Evolutionary conservation across 495 filamentous ascomycete species (phyloP).

Genomic region (Tuber borchii): DNA sequence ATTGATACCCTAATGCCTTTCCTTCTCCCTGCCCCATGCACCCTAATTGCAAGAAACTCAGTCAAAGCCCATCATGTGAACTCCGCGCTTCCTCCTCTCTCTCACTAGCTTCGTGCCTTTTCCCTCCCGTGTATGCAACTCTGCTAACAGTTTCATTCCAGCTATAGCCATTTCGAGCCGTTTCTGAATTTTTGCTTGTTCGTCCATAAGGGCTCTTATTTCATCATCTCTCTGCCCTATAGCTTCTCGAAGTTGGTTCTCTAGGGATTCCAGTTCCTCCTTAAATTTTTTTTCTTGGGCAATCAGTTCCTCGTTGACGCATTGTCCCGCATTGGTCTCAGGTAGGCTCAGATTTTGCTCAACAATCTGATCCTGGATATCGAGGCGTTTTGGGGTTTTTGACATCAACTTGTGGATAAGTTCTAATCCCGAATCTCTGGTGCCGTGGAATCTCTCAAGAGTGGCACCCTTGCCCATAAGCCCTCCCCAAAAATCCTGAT

Average conservation of each 20-base stretch:
- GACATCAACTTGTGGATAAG: conserved; percentile 32
- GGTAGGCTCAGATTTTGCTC: no score
- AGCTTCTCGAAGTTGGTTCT: conserved; percentile 27
- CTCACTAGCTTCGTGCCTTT: no score
- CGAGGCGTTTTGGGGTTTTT: conserved; percentile 27
- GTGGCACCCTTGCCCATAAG: conserved; percentile 40
- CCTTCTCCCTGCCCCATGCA: no score
- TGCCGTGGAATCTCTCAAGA: conserved; percentile 35
- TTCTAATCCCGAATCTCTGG: conserved; percentile 39
- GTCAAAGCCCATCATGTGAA: no score
- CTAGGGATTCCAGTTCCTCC: conserved; percentile 14
- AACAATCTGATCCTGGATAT: conserved; percentile 41
- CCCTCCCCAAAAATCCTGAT: conserved; percentile 44
- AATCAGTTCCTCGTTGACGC: conserved; percentile 39
- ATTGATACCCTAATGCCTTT: no score
- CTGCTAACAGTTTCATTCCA: no score
- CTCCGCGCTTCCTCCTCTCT: no score
- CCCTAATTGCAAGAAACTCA: no score
- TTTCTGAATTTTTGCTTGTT: no score
- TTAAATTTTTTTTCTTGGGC: conserved; percentile 8
- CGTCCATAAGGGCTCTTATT: no score
- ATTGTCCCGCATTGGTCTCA: conserved; percentile 42
- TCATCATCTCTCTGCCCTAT: conserved; percentile 32
- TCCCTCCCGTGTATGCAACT: no score
- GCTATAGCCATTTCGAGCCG: no score